phyloP scores from a whole-genome alignment of 2,329 filamentous ascomycete species.

The Penicillium palitans region DNA sequence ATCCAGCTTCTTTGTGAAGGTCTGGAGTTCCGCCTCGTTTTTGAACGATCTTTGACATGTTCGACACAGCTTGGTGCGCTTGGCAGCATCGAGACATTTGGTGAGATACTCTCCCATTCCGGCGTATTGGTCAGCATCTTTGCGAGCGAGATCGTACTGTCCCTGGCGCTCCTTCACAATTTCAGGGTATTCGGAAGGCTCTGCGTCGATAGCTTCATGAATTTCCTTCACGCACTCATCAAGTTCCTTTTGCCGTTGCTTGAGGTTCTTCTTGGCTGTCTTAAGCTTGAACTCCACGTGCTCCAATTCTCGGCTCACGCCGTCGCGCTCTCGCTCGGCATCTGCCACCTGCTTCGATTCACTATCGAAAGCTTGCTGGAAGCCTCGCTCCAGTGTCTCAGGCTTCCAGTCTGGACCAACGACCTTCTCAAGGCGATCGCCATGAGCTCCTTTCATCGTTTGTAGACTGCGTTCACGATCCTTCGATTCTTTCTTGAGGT shows the following conservation, averaged over 20 bases:
- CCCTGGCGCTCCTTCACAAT: constrained; percentile 54
- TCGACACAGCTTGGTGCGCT: constrained; percentile 70
- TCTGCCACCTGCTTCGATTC: constrained; percentile 62
- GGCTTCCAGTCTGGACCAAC: constrained; percentile 69
- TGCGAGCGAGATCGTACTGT: constrained; percentile 54
- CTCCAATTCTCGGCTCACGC: constrained; percentile 69
- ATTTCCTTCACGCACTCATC: constrained; percentile 63
- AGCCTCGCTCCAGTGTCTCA: constrained; percentile 68
- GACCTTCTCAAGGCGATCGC: constrained; percentile 64
- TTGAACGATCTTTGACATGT: constrained; percentile 73
- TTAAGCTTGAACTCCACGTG: constrained; percentile 73
- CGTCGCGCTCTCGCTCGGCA: constrained; percentile 69
- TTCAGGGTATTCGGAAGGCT: constrained; percentile 53
- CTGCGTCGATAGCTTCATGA: constrained; percentile 57
- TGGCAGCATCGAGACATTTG: constrained; percentile 65
- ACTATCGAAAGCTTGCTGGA: constrained; percentile 61
- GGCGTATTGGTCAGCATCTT: constrained; percentile 67
- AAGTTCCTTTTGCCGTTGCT: constrained; percentile 63
- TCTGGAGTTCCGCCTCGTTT: constrained; percentile 58
- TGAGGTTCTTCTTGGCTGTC: constrained; percentile 62
- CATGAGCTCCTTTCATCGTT: constrained; percentile 74
- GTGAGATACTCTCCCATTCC: constrained; percentile 71
- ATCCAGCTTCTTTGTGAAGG: constrained; percentile 66
- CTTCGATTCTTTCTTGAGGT: constrained; percentile 75
- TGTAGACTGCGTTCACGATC: constrained; percentile 73